These are phyloP conservation scores for Kwoniella sp. DNA, from an alignment of 768 basidiomycete species.

Conservation along the genomic window DNA sequence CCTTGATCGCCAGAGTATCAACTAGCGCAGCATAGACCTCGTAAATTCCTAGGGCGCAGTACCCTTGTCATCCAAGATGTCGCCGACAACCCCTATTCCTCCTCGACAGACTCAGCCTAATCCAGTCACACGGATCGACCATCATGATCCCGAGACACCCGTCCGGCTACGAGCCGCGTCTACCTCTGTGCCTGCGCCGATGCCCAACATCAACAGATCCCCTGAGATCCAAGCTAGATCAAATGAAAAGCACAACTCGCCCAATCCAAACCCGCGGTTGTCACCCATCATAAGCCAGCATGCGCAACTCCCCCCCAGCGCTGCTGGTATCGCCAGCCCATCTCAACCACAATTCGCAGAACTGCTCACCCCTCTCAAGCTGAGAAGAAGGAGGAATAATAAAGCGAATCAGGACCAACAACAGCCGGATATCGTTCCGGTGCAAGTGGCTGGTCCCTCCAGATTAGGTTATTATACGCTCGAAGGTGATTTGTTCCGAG, in stretches of 20 bases:
- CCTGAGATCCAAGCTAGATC: slow-evolving; percentile 5
- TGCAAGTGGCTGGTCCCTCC: slow-evolving; percentile 35
- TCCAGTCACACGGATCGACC: background rate
- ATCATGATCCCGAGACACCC: slow-evolving; percentile 1
- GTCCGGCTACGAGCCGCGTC: background rate
- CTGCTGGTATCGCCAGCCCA: slow-evolving; percentile 1
- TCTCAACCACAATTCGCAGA: slow-evolving; percentile 48
- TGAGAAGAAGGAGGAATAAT: slow-evolving; percentile 33
- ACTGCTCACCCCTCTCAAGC: slow-evolving; percentile 45
- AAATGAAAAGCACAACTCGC: background rate
- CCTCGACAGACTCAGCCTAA: background rate
- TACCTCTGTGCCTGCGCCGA: background rate
- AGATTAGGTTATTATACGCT: slow-evolving; percentile 38
- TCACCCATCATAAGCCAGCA: slow-evolving; percentile 30
- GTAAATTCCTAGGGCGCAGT: too few species aligned
- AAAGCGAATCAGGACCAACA: background rate
- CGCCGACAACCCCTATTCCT: slow-evolving; percentile 11
- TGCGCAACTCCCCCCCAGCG: slow-evolving; percentile 4
- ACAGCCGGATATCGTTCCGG: slow-evolving; percentile 22
- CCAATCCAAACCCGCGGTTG: slow-evolving; percentile 9
- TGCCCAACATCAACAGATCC: background rate
- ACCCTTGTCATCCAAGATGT: slow-evolving; percentile 9
- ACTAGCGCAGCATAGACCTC: background rate
- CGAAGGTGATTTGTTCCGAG: slow-evolving; percentile 46
- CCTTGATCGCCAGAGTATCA: background rate